These are phyloP conservation scores for Actinidia chinensis DNA, from an alignment of 179 eudicot species.

Conservation along the genomic window DNA sequence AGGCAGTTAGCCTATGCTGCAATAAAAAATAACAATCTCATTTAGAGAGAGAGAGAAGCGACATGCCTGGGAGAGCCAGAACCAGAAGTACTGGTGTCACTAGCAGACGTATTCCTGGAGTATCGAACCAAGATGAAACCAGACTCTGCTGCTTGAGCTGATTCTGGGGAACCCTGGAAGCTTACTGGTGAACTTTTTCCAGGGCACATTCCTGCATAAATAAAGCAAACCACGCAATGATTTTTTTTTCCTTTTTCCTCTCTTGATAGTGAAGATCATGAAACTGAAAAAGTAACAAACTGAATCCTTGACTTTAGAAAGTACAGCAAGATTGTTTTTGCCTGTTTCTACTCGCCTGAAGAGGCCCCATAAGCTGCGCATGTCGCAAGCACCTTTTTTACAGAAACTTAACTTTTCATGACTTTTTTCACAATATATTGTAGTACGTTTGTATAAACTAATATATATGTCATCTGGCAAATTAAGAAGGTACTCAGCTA, in stretches of 20 bases:
- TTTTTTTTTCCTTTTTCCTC: not conserved
- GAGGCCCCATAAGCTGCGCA: not conserved
- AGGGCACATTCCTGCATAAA: slow-evolving; percentile 1
- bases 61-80: not conserved
- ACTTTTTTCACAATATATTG: not conserved
- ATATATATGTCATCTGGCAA: not conserved
- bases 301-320: not conserved
- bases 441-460: not conserved
- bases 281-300: not conserved
- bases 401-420: not conserved
- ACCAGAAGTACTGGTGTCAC: not conserved
- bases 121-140: not conserved
- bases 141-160: not conserved
- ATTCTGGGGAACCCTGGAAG: slow-evolving; percentile 8
- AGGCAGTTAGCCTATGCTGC: not conserved
- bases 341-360: not conserved
- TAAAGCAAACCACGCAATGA: not conserved
- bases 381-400: not conserved
- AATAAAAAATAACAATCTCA: not conserved
- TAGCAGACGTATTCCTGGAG: slow-evolving; percentile 1
- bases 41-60: not conserved
- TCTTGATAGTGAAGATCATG: not conserved
- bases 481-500: not conserved
- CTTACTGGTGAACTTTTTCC: not conserved
- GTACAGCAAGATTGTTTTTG: slow-evolving; percentile 1